Evolutionary conservation across 345 rosid species (phyloP).

Genomic region (Salix udensis): DNA sequence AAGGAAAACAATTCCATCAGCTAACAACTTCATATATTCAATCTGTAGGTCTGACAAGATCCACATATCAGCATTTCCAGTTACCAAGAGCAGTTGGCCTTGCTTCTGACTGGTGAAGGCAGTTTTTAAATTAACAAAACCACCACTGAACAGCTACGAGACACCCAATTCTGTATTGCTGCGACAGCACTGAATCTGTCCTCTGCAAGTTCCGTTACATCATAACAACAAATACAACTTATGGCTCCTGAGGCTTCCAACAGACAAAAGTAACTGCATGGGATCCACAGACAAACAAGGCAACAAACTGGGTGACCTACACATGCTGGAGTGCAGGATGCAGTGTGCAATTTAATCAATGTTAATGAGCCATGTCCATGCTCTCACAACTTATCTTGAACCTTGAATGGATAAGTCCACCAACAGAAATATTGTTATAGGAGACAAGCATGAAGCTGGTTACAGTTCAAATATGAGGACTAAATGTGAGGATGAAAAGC

Average conservation of each 20-base stretch:
- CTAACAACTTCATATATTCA: not conserved
- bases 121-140: not conserved
- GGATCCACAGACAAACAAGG: not conserved
- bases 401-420: slow-evolving; percentile 14
- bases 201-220: slow-evolving; percentile 21
- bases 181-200: slow-evolving; percentile 22
- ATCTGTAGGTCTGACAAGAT: not conserved
- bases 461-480: slow-evolving; percentile 10
- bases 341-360: not conserved
- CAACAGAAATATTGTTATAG: slow-evolving; percentile 2
- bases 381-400: slow-evolving; percentile 7
- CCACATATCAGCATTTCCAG: slow-evolving; percentile 9
- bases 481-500: slow-evolving; percentile 7
- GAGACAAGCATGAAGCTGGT: slow-evolving; percentile 11
- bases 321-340: not conserved
- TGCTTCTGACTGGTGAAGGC: slow-evolving; percentile 17
- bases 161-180: slow-evolving; percentile 16
- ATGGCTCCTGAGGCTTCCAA: slow-evolving; percentile 21
- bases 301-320: slow-evolving; percentile 9
- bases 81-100: slow-evolving; percentile 16
- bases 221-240: slow-evolving; percentile 11
- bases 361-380: not conserved
- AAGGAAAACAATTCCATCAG: slow-evolving; percentile 7
- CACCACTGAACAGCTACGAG: slow-evolving; percentile 20
- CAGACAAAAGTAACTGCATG: slow-evolving; percentile 2